These are phyloP conservation scores for Plenodomus tracheiphilus DNA, from an alignment of 2,329 filamentous ascomycete species.

Conservation along the genomic window DNA sequence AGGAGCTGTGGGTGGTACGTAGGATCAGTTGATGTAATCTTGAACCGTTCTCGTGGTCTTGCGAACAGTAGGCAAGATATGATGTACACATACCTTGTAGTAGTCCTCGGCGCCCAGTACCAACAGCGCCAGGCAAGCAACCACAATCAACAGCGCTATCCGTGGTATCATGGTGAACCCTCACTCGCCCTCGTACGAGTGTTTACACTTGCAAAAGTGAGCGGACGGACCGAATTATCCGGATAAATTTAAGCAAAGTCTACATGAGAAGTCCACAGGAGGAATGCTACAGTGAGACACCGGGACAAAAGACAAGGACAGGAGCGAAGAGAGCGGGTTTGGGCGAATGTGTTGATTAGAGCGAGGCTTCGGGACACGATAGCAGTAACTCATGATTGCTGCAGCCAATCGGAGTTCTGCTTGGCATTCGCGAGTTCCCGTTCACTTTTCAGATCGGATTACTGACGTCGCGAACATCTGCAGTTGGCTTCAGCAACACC, in stretches of 20 bases:
- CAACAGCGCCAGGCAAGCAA: conserved; percentile 50
- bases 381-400: conserved; percentile 22
- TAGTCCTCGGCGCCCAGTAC: conserved; percentile 66
- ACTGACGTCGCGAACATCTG: conserved; percentile 7
- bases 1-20: conserved; percentile 65
- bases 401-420: conserved; percentile 33
- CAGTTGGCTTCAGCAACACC: conserved; percentile 12
- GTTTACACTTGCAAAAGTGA: conserved; percentile 18
- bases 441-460: conserved; percentile 26
- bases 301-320: conserved; percentile 5
- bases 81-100: conserved; percentile 65
- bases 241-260: conserved; percentile 10
- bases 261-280: conserved; percentile 11
- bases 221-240: conserved; percentile 20
- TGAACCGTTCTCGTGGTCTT: background rate
- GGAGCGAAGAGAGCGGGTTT: conserved; percentile 1
- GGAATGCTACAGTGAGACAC: conserved; percentile 2
- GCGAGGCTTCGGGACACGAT: conserved; percentile 29
- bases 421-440: conserved; percentile 21
- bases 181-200: conserved; percentile 20
- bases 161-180: conserved; percentile 48
- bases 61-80: background rate
- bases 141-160: conserved; percentile 47
- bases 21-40: conserved; percentile 15
- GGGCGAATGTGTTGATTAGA: conserved; percentile 6